A percentile compares a stretch with the other conserved stretches of the same genome.
phyloP scores from a whole-genome alignment of 1,284 basidiomycete species.

The Cryptococcus sp. region DNA sequence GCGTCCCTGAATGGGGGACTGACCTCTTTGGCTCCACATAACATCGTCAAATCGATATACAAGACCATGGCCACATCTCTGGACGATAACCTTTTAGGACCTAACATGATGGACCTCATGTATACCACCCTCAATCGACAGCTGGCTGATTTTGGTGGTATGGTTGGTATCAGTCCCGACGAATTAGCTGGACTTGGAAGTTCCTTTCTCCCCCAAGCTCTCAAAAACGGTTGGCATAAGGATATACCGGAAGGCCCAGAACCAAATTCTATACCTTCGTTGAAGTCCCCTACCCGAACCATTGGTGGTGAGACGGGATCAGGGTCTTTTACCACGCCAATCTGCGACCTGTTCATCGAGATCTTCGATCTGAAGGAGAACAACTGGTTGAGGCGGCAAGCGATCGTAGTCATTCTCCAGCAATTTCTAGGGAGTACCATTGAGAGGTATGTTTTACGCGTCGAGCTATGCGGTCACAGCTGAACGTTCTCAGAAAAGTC shows the following conservation, averaged over 20 bases:
- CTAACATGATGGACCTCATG: conserved; percentile 89
- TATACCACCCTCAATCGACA: conserved; percentile 64
- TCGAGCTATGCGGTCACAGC: background rate
- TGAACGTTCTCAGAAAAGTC: conserved; percentile 62
- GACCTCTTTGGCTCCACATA: conserved; percentile 52
- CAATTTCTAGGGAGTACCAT: conserved; percentile 93
- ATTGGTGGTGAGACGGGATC: conserved; percentile 77
- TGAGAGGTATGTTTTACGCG: conserved; percentile 60
- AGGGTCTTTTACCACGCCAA: conserved; percentile 85
- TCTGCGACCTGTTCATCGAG: conserved; percentile 87
- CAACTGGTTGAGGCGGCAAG: conserved; percentile 93
- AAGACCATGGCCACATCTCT: conserved; percentile 83
- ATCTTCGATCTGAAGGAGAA: conserved; percentile 92
- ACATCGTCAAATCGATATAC: conserved; percentile 74
- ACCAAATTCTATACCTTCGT: background rate
- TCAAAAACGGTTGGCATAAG: conserved; percentile 47
- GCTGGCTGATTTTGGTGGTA: conserved; percentile 71
- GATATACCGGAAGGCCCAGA: background rate
- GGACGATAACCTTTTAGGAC: conserved; percentile 87
- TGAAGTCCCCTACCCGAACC: conserved; percentile 55
- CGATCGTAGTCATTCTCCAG: conserved; percentile 91
- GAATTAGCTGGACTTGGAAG: conserved; percentile 21
- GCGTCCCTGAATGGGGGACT: background rate
- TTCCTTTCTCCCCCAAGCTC: conserved; percentile 47
- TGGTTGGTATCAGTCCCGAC: conserved; percentile 73